Base-by-base conservation (phyloP, 2,329 filamentous ascomycete species). In the Aotearoamyces nothofagi region DNA sequence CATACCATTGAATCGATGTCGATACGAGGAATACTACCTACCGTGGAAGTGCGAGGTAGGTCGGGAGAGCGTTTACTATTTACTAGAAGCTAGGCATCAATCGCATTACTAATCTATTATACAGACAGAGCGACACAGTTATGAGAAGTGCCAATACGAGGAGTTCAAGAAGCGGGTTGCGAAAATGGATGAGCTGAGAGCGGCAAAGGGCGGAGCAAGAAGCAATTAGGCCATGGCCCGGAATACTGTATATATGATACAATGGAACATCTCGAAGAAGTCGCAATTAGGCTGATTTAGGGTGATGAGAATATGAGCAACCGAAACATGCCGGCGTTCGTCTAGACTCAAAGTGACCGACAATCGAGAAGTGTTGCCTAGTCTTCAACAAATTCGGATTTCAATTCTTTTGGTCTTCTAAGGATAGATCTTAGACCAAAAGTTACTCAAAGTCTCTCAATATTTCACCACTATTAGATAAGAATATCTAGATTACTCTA, bases 111-210 rank as follows among this genome's bases (percentile, higher is more conserved):
- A 25, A 9, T n/a, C 7, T 25, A 13, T 25, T 7, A 3, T 33
- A 34, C 51, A 96, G 90, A 75, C 84, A 55, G 90, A 98, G 66
- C 69, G 90, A 63, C 90, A 98, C 61, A 78, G 76, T 50, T 98
- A 98, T 66, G 90, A 98, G 56, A 96, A 96, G 58, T 98, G 90
- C 71, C 90, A 98, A 52, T 98, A 98, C 59, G 80, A 80, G 40
- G 90, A 96, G 56, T 98, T 98, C 68, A 93, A 93, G 74, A 83
- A 87, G 69, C 76, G 90, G 34, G 90, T 98, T 40, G 82, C 79
- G 51, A 96, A 93, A 75, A 98, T 98, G 90, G 75, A 96, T 48
- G 86, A 98, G 64, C 60, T 98, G 51, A 71, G 84, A 52, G 86
- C 73, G 42, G 74, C 80, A 35, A 92, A 92, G 69, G 72, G 61